Base-by-base conservation (phyloP, 2,329 filamentous ascomycete genomes). In the Penicillium digitatum region DNA sequence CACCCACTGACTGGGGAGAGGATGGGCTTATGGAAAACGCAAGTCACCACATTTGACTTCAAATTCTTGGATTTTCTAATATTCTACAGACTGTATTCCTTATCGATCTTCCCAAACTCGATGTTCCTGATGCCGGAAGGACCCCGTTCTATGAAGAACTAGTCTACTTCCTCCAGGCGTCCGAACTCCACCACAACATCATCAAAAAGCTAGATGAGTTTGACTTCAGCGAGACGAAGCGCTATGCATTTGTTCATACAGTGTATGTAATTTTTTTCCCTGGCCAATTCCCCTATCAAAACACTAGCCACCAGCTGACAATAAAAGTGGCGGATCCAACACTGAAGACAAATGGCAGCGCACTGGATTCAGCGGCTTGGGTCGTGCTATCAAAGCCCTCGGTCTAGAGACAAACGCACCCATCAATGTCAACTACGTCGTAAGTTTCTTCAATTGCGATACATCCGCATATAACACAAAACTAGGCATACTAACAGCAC, bases 1-100 rank as follows among this genome's bases (percentile, higher is more conserved):
- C 88, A 12, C 80, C 84, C 8, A 90, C 89, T 65, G 93, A 99
- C 69, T 97, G 94, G 92, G 93, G 92, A 10, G 90, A 95, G 70
- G 81, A 80, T 2, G 70, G 74, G 1, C 74, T 86, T 2, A 88
- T 96, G 85, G 92, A 96, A 73, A 96, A 96, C 72, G 87, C 87
- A 66, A 55, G 80, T 70, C 3, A 16, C 37, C 12, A 29, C 12
- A 16, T 16, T 14, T 3, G 48, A 11, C 10, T 10, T n/a, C n/a
- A n/a, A n/a, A 20, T 9, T 18, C 11, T 45, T 43, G 11, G 29
- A 38, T 11, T 49, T 27, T 49, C 49, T 62, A 58, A 65, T 62
- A 55, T 24, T 20, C 3, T 24, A 27, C 54, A 88, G 86, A 87
- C 86, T 64, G 84, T 92, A 8, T 97, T 96, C 69, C 69, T 97